Base-by-base conservation (phyloP, 2,329 filamentous ascomycete genomes). In the Dryadomyces quercivorus region DNA sequence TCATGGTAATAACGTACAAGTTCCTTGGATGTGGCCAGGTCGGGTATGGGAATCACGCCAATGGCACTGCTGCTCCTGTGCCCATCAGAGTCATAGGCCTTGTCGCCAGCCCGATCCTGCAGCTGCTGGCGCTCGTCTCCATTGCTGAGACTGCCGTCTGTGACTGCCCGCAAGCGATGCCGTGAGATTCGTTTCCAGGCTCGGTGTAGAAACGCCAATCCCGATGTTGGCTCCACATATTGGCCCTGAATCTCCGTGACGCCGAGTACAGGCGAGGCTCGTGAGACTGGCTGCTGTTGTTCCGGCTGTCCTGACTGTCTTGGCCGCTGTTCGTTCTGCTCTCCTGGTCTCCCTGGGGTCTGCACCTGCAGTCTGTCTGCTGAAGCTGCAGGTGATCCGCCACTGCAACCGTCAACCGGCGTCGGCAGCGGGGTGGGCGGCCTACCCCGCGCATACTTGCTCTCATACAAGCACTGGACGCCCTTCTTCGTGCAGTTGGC, bases 1-100 rank as follows among this genome's bases (percentile, higher is more conserved):
- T 71, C 69, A 56, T 74, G 73, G 56, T 74, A 75, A 16, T 44
- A 44, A 16, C 13, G 3, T 9, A 44, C 49, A 10, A 51, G 16
- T 20, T 51, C 49, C 18, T 51, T 51, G 34, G 49, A 7, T 16
- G 36, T 26, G 12, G 34, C 36, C 34, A 51, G n/a, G 34, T 26
- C 21, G 2, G 49, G 49, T 12, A 51, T 40, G 2, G 49, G 40
- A 34, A 51, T 40, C 15, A 40, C 15, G 36, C 36, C 8, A 13
- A 51, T 31, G 8, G 26, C 49, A 42, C 49, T 40, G 36, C 34
- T 42, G 7, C 34, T 36, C 15, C 34, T 31, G 2, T 40, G n/a
- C 34, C 20, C 34, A 12, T 21, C 49, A 16, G 26, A 10, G 18
- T 51, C 36, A 10, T 44, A 44, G 3, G 16, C 5, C 42, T 44